A percentile compares a stretch with the other conserved stretches of the same genome.
Evolutionary conservation across 495 filamentous ascomycete species (phyloP).

Genomic region (Aspergillus sparsus): DNA sequence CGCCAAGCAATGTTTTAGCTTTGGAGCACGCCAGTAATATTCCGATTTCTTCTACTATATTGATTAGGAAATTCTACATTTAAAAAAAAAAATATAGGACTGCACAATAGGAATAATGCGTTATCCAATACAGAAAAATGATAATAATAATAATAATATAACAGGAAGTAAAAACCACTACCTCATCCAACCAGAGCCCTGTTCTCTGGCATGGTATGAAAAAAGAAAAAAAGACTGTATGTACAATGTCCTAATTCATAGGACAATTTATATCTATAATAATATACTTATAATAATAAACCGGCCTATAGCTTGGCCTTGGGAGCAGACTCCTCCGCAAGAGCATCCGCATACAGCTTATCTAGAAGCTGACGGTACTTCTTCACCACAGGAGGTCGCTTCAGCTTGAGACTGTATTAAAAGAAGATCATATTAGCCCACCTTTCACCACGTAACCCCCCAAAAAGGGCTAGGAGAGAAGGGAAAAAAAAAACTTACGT

Average conservation of each 20-base stretch:
- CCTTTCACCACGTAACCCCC: slow-evolving; percentile 7
- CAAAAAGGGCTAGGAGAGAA: background rate
- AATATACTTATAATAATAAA: slow-evolving; percentile 19
- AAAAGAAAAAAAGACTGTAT: no score
- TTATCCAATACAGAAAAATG: no score
- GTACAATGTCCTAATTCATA: background rate
- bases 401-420: slow-evolving; percentile 81
- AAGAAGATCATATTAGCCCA: slow-evolving; percentile 38
- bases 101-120: no score
- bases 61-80: no score
- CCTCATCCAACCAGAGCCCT: no score
- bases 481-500: slow-evolving; percentile 70
- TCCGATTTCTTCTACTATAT: no score
- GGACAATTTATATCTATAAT: background rate
- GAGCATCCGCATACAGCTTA: slow-evolving; percentile 73
- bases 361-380: slow-evolving; percentile 74
- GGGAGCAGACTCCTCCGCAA: slow-evolving; percentile 54
- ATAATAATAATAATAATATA: no score
- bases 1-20: no score
- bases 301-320: slow-evolving; percentile 50
- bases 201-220: no score
- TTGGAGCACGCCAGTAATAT: no score
- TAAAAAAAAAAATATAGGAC: no score
- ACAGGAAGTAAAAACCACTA: no score
- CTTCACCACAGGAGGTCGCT: slow-evolving; percentile 84